phyloP scores from a whole-genome alignment of 306 rosid genomes.

The Mimosa pudica region DNA sequence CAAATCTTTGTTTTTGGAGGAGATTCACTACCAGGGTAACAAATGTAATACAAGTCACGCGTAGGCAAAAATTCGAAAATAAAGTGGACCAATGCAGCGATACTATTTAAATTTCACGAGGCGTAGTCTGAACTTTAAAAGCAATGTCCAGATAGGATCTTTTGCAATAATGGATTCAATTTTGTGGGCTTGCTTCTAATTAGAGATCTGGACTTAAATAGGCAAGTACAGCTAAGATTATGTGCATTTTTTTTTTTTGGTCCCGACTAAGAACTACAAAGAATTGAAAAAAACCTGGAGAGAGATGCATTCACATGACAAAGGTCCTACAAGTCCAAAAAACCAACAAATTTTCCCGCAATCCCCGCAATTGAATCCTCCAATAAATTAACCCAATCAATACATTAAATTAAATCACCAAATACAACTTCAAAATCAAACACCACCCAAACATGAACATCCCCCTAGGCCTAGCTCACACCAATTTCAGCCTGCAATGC shows the following conservation, averaged over 20 bases:
- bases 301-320: conserved; percentile 15
- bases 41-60: no score
- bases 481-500: conserved; percentile 39
- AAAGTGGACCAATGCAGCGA: no score
- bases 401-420: conserved; percentile 16
- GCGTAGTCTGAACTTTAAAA: background rate
- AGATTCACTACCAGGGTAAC: no score
- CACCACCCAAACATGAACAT: conserved; percentile 5
- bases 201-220: background rate
- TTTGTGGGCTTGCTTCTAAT: background rate
- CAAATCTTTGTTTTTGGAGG: no score
- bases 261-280: background rate
- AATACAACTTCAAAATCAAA: conserved; percentile 31
- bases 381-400: conserved; percentile 42
- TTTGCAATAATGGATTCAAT: background rate
- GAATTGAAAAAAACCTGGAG: background rate
- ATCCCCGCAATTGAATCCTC: conserved; percentile 44
- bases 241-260: background rate
- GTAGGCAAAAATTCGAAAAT: no score
- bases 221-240: background rate
- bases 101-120: background rate
- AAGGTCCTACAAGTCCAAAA: conserved; percentile 27
- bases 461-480: conserved; percentile 2
- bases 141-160: background rate
- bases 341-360: conserved; percentile 22